phyloP scores from a whole-genome alignment of 139 green algal species.

The Micractinium conductrix region DNA sequence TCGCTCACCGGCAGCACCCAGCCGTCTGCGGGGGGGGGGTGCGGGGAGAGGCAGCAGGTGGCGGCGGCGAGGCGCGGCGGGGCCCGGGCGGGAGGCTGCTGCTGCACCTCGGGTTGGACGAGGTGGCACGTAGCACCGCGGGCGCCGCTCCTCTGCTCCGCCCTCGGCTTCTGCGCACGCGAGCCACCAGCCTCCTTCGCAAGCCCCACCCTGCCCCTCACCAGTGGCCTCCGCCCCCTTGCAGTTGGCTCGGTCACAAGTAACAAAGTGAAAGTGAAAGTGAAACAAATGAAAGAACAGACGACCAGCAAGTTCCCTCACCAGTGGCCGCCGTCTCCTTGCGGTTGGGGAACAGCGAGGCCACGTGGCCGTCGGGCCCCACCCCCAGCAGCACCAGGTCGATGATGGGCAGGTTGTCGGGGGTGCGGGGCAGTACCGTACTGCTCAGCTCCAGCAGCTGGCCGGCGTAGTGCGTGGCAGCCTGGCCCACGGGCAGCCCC shows the following conservation, averaged over 20 bases:
- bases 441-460: slow-evolving; percentile 65
- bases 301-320: too few relatives aligned
- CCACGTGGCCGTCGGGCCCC: slow-evolving; percentile 97
- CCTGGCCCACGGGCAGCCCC: slow-evolving; percentile 50
- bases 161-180: too few relatives aligned
- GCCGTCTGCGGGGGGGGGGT: slow-evolving; percentile 18
- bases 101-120: too few relatives aligned
- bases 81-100: not conserved
- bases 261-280: too few relatives aligned
- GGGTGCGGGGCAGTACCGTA: slow-evolving; percentile 65
- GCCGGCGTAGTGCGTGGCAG: slow-evolving; percentile 58
- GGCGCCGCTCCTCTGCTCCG: too few relatives aligned
- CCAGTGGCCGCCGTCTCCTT: slow-evolving; percentile 54
- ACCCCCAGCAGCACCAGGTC: slow-evolving; percentile 96
- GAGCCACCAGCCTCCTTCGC: not conserved
- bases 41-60: not conserved
- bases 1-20: slow-evolving; percentile 92
- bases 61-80: not conserved
- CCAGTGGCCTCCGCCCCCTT: not conserved
- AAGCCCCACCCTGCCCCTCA: too few relatives aligned
- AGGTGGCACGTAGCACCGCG: too few relatives aligned
- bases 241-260: too few relatives aligned
- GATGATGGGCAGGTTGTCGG: slow-evolving; percentile 73
- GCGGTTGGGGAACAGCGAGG: slow-evolving; percentile 97
- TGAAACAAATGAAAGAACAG: too few relatives aligned